phyloP scores from a whole-genome alignment of 208 protist genomes.

The Wallacemonas collosoma region DNA sequence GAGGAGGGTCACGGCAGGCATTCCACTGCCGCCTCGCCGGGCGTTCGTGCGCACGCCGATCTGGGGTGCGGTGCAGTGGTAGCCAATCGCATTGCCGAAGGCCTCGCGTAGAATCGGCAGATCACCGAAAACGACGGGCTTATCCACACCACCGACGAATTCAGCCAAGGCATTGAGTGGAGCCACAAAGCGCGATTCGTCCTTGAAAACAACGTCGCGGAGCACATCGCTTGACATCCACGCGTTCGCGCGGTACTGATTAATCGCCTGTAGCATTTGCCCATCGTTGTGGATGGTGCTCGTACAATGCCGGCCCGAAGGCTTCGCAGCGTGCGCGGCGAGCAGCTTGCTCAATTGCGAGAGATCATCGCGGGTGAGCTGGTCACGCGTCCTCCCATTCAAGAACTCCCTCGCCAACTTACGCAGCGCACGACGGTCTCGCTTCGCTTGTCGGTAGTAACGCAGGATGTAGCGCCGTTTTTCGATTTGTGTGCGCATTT shows the following conservation, averaged over 20 bases:
- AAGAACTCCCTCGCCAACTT: slow-evolving; percentile 41
- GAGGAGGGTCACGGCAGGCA: slow-evolving; percentile 65
- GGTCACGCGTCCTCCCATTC: slow-evolving; percentile 48
- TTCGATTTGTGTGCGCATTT: slow-evolving; percentile 51
- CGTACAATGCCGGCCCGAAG: slow-evolving; percentile 51
- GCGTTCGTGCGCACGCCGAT: slow-evolving; percentile 77
- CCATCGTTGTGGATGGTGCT: slow-evolving; percentile 74
- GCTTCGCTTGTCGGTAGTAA: slow-evolving; percentile 42
- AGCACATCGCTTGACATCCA: slow-evolving; percentile 84
- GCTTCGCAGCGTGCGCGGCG: slow-evolving; percentile 36
- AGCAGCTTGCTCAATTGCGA: slow-evolving; percentile 70
- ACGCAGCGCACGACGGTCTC: slow-evolving; percentile 35
- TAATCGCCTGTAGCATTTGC: slow-evolving; percentile 82
- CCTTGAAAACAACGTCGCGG: slow-evolving; percentile 37
- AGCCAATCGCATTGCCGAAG: slow-evolving; percentile 72
- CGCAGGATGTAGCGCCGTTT: slow-evolving; percentile 61
- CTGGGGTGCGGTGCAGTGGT: slow-evolving; percentile 81
- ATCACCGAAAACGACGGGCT: slow-evolving; percentile 80
- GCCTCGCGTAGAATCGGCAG: slow-evolving; percentile 70
- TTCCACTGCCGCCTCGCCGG: slow-evolving; percentile 5
- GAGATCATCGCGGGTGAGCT: slow-evolving; percentile 71
- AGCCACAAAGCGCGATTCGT: slow-evolving; percentile 24
- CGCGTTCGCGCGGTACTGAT: slow-evolving; percentile 78
- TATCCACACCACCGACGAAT: slow-evolving; percentile 68
- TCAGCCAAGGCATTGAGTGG: slow-evolving; percentile 41